Evolutionary conservation across 148 eudicot species (phyloP), one percentile per base, ranked within the genome.

Genomic region (Rhododendron kiyosumense): DNA sequence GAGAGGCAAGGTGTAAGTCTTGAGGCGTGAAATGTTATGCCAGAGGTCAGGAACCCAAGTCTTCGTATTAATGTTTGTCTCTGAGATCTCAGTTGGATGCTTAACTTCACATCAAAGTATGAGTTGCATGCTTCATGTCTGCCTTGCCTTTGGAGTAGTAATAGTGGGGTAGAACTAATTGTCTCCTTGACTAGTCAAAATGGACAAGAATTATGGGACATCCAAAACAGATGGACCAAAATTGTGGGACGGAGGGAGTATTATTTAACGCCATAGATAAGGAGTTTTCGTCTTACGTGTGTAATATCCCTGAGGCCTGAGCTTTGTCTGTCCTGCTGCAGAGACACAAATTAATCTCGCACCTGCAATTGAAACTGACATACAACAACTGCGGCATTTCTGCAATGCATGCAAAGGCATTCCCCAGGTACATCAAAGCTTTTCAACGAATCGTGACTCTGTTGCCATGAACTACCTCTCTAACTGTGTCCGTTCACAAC

Each of bases 331-430:
- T 85, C 84, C 84, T 38, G 83, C 78, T 61, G 76, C 93, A 97
- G 99, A 91, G 88, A 32, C 88, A 22, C 94, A 96, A 32, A 85
- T 97, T 59, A 97, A 93, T 87, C 96, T 97, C 84, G 92, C 94
- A 49, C 87, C 96, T 52, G 85, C 82, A 65, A 77, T 81, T 65
- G 96, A 90, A 87, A 89, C 83, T 32, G 94, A 95, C 81, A 92
- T 86, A 84, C 93, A 92, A 57, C 92, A 94, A 75, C 91, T 97
- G 90, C 94, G 88, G 87, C 91, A 88, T 51, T 94, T 97, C 82
- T 92, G 96, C 85, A 90, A 89, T 92, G 99, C 99, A 28, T 97
- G 99, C 90, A 95, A 94, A 89, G 99, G 99, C 85, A 93, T 97
- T 85, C 98, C 99, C 38, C 99, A 97, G 98, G 99, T 95, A 92